Percentiles rank a stretch among this genome's conserved stretches.
Conservation (phyloP, 768 basidiomycete genomes). For the Suillus spraguei region DNA sequence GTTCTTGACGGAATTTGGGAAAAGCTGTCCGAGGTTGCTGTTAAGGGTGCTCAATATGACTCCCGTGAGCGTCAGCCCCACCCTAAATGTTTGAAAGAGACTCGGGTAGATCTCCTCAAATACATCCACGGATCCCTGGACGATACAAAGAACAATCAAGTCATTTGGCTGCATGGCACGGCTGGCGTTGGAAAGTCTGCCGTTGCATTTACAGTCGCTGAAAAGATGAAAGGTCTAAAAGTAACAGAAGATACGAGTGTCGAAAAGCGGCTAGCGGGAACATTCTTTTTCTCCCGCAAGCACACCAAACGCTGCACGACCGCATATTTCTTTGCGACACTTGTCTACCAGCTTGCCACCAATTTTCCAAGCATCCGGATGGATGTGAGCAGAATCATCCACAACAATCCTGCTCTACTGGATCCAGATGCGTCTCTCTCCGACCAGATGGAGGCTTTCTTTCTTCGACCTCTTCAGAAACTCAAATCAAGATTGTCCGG, state of each 20-base stretch:
- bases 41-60: too few species aligned
- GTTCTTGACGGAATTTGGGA: too few species aligned
- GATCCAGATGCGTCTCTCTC: neutral
- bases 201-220: too few species aligned
- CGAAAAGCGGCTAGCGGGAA: slow-evolving; percentile 50
- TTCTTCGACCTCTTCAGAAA: neutral
- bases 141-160: too few species aligned
- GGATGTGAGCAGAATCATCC: neutral
- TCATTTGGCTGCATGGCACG: too few species aligned
- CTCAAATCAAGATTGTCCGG: neutral
- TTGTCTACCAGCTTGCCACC: neutral
- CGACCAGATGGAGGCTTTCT: neutral
- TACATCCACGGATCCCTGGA: too few species aligned
- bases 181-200: too few species aligned
- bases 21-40: too few species aligned
- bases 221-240: too few species aligned
- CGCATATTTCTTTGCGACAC: neutral
- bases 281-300: slow-evolving; percentile 37
- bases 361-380: neutral
- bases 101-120: too few species aligned
- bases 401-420: neutral
- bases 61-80: too few species aligned
- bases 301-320: neutral
- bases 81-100: too few species aligned
- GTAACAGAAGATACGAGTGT: neutral